These are phyloP conservation scores for Yamadazyma kanchanaburiensis DNA, from an alignment of 1,139 yeast genomes.

Conservation along the genomic window DNA sequence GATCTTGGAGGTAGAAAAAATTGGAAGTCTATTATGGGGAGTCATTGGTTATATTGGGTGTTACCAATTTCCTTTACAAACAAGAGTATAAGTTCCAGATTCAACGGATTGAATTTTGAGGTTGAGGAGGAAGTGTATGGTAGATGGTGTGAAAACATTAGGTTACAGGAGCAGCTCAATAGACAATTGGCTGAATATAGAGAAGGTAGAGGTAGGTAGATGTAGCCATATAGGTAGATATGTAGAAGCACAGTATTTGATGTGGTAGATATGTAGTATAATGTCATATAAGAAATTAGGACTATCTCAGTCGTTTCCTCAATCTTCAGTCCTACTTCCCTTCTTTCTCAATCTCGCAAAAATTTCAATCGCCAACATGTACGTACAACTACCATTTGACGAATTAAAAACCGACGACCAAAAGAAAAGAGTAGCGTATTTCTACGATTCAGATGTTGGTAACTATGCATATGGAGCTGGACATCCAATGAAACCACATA, in stretches of 20 bases:
- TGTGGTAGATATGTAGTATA: too few relatives aligned
- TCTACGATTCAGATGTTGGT: conserved; percentile 79
- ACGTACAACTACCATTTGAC: conserved; percentile 45
- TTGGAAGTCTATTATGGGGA: conserved; percentile 75
- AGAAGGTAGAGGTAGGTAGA: conserved; percentile 11
- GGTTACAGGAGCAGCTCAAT: conserved; percentile 47
- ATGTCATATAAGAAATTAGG: too few relatives aligned
- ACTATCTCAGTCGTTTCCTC: too few relatives aligned
- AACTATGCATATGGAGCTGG: conserved; percentile 98
- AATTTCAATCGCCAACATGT: too few relatives aligned
- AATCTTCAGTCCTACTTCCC: too few relatives aligned
- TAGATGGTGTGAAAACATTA: conserved; percentile 38
- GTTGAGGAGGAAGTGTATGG: conserved; percentile 43
- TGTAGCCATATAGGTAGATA: too few relatives aligned
- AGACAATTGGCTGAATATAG: conserved; percentile 36
- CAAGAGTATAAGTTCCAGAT: conserved; percentile 20
- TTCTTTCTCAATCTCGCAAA: too few relatives aligned
- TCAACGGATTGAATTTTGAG: conserved; percentile 51
- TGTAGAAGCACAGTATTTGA: too few relatives aligned
- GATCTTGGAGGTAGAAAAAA: conserved; percentile 66
- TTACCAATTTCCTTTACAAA: conserved; percentile 51
- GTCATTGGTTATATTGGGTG: conserved; percentile 60
- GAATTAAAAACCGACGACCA: conserved; percentile 40
- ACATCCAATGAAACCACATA: conserved; percentile 98
- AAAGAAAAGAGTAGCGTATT: conserved; percentile 44